These are phyloP conservation scores for Hypoxylon sp. DNA, from an alignment of 2,329 filamentous ascomycete species.

Conservation along the genomic window DNA sequence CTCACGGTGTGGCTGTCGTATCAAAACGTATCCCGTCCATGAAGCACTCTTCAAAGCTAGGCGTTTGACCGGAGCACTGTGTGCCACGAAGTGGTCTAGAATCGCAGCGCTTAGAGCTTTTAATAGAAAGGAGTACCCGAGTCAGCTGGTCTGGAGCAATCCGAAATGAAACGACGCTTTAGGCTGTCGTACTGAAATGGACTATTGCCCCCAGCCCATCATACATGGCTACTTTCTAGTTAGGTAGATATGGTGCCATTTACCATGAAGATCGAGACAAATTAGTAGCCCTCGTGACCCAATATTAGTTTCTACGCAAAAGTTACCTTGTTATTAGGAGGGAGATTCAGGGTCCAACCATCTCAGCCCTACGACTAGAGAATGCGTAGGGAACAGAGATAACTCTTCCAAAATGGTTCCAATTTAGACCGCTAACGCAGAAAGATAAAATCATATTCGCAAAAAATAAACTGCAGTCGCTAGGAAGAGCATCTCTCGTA, in stretches of 20 bases:
- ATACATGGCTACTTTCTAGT: neutral
- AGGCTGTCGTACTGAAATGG: slow-evolving; percentile 3
- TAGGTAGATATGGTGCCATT: slow-evolving; percentile 9
- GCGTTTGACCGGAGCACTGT: slow-evolving; percentile 2
- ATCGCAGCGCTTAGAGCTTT: neutral
- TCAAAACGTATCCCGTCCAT: neutral
- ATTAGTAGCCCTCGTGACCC: slow-evolving; percentile 28
- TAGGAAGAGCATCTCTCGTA: slow-evolving; percentile 1
- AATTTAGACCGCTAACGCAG: slow-evolving; percentile 1
- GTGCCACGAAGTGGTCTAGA: slow-evolving; percentile 16
- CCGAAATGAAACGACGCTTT: slow-evolving; percentile 7
- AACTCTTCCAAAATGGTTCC: slow-evolving; percentile 21
- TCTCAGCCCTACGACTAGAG: slow-evolving; percentile 29
- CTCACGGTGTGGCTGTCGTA: neutral
- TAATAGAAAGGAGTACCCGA: neutral
- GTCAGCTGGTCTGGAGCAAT: slow-evolving; percentile 14
- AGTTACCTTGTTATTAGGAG: slow-evolving; percentile 9
- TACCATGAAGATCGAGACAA: slow-evolving; percentile 23
- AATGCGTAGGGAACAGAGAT: slow-evolving; percentile 13
- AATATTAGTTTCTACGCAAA: slow-evolving; percentile 9
- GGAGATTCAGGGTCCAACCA: slow-evolving; percentile 26
- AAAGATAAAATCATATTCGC: neutral
- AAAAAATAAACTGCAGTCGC: neutral
- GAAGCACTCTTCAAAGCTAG: neutral
- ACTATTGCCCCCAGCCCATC: neutral